Base-by-base conservation (phyloP, 1,284 basidiomycete species). In the Trichosporon sp. region DNA sequence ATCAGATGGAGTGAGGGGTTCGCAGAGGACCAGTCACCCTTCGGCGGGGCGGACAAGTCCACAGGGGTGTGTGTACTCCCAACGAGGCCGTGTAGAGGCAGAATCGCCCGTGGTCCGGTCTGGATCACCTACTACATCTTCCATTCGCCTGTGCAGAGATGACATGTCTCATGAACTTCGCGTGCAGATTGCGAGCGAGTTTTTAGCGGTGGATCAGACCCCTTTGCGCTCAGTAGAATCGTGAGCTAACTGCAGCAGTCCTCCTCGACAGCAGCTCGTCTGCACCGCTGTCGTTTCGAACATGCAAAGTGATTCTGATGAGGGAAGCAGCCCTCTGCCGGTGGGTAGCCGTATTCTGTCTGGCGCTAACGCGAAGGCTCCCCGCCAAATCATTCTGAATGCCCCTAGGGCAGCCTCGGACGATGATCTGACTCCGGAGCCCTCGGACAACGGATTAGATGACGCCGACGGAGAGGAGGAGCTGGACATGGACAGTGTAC, bases 401-500 rank as follows among this genome's bases (percentile, higher is more conserved):
- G 70, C 71, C 2, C 70, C 71, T 7, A 51, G 59, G 19, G 56
- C 51, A 6, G 37, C 68, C 14, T 71, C 71, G 6, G 74, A 76
- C 16, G 71, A 71, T 10, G 73, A 76, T 19, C 69, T 73, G 5
- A 75, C 71, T 4, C 73, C 75, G 4, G 71, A 73, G 59, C 71
- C 75, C 6, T 74, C 73, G 14, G 73, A 75, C 46, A 74, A 74
- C 31, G 78, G 79, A 4, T 76, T 74, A 10, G 76, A 78, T 2
- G 78, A 79, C 38, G 75, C 76, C 2, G 79, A 79, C 12, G 75
- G 74, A n/a, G 75, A 74, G 31, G 80, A 78, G 31, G 78, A 77
- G 63, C 71, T 76, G 37, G 74, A 78, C 64, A 51, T 71, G 56
- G 73, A 69, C 14, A 74, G 71, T 35, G 73, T 74, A 12, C 48